A percentile compares a stretch with the other conserved stretches of the same genome.
Conservation (phyloP, 2,329 filamentous ascomycete genomes). For the Venturia pyrina region DNA sequence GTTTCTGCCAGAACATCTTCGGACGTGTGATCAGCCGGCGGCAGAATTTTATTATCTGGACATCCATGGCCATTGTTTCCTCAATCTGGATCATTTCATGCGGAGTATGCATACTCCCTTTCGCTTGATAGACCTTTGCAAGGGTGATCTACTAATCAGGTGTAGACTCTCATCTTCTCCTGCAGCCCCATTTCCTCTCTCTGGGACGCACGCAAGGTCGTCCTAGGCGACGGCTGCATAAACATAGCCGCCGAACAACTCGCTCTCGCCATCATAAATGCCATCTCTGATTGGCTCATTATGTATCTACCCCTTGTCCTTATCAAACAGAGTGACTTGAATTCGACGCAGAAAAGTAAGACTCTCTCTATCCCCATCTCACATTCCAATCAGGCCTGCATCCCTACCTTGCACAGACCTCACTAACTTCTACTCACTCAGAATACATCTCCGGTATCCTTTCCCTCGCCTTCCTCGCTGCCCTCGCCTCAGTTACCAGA, state of each 20-base stretch:
- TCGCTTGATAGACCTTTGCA: not conserved
- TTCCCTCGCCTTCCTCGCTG: conserved; percentile 1
- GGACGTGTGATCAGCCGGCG: not conserved
- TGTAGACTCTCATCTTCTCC: conserved; percentile 1
- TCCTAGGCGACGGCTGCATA: not conserved
- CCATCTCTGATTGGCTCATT: not conserved
- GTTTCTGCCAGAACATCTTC: conserved; percentile 3
- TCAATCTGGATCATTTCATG: not conserved
- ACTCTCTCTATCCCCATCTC: not conserved
- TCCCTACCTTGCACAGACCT: not conserved
- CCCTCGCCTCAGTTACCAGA: not conserved
- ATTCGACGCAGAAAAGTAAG: not conserved
- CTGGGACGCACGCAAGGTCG: not conserved
- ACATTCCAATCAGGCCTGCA: not conserved
- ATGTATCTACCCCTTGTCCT: not conserved
- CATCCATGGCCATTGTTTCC: not conserved
- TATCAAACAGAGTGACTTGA: not conserved
- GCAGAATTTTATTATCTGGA: not conserved
- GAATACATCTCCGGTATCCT: not conserved
- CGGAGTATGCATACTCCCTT: not conserved
- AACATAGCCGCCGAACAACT: not conserved
- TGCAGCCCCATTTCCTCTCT: not conserved
- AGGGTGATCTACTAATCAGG: not conserved
- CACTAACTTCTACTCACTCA: not conserved
- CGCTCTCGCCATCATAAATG: not conserved